These are phyloP conservation scores for Trichophyton mentagrophytes DNA, from an alignment of 2,329 filamentous ascomycete genomes.

Conservation along the genomic window DNA sequence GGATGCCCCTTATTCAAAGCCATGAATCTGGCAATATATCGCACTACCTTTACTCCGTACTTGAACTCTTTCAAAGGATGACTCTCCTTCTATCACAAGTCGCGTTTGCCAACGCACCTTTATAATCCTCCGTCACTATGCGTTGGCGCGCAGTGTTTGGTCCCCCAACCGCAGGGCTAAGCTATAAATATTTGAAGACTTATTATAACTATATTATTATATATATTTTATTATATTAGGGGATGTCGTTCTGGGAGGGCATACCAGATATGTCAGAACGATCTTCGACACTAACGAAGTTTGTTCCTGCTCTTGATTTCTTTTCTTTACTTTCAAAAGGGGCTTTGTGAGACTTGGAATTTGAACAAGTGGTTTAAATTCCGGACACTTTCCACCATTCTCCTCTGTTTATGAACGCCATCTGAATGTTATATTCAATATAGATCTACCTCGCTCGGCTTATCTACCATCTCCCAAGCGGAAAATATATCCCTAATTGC, in stretches of 20 bases:
- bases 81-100: too few relatives aligned
- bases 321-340: background rate
- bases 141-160: too few relatives aligned
- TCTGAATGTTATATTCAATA: background rate
- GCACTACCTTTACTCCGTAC: too few relatives aligned
- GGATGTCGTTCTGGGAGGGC: background rate
- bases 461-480: background rate
- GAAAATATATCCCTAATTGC: background rate
- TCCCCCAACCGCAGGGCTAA: too few relatives aligned
- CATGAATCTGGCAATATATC: too few relatives aligned
- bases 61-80: too few relatives aligned
- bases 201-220: too few relatives aligned
- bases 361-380: background rate
- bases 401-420: background rate
- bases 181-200: too few relatives aligned
- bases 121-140: too few relatives aligned
- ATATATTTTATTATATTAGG: background rate
- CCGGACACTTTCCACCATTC: background rate
- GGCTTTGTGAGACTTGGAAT: background rate
- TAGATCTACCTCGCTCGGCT: background rate
- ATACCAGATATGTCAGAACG: background rate
- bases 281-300: background rate
- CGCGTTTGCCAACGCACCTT: too few relatives aligned
- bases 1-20: too few relatives aligned
- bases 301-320: background rate